Percentiles rank a stretch among this genome's conserved stretches.
Evolutionary conservation across 2,329 filamentous ascomycete genomes (phyloP).

Genomic region (Claviceps monticola): DNA sequence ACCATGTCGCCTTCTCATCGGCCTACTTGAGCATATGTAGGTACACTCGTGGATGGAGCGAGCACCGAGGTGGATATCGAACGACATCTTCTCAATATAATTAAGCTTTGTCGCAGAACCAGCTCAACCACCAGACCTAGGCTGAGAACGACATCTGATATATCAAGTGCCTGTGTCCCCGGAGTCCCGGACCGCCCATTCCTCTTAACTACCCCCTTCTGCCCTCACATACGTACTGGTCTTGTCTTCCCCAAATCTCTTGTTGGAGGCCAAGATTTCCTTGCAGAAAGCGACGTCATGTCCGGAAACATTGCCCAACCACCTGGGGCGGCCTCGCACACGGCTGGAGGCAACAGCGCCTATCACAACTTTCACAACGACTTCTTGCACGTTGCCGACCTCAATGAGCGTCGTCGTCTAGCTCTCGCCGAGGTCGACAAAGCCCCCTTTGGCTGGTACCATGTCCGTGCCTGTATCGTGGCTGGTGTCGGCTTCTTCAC

Average conservation of each 20-base stretch:
- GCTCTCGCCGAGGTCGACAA: conserved; percentile 73
- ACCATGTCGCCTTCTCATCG: neutral
- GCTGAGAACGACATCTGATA: neutral
- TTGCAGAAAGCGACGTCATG: neutral
- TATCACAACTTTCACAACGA: conserved; percentile 71
- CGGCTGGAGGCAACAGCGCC: conserved; percentile 51
- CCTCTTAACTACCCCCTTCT: neutral
- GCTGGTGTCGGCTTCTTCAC: conserved; percentile 84
- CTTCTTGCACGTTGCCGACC: conserved; percentile 49
- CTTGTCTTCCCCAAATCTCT: neutral
- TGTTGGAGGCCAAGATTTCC: neutral
- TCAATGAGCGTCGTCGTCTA: conserved; percentile 64
- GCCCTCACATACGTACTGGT: neutral
- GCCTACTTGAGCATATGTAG: neutral
- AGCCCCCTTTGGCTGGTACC: conserved; percentile 74
- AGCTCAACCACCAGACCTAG: no score
- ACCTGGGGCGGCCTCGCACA: conserved; percentile 25
- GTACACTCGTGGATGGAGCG: neutral
- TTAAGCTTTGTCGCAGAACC: neutral
- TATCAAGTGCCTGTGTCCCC: neutral
- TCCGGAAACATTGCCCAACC: conserved; percentile 2
- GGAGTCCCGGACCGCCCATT: neutral
- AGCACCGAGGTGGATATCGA: neutral
- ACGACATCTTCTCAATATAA: neutral
- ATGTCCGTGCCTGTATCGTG: conserved; percentile 62